Conservation (phyloP, 495 filamentous ascomycete species). For the Trichocladium uniseriatum region DNA sequence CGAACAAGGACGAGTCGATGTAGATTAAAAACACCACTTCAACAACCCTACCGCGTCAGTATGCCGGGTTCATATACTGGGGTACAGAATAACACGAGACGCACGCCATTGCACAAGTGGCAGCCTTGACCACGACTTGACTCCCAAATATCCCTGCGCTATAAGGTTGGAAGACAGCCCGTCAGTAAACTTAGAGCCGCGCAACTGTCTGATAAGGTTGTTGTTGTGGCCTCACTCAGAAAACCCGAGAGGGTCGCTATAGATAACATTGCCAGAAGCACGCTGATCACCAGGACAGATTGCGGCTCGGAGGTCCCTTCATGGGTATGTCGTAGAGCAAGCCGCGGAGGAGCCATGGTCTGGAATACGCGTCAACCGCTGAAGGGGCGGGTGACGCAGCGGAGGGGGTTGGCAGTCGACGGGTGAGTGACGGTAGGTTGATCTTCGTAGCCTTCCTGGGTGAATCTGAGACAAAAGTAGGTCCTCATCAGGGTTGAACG, state of each 20-base stretch:
- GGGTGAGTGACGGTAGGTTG: background rate
- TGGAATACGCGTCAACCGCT: background rate
- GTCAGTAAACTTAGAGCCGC: background rate
- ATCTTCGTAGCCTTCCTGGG: too few species aligned
- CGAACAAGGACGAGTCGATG: constrained; percentile 41
- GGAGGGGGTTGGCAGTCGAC: too few species aligned
- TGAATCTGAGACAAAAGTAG: too few species aligned
- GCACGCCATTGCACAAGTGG: constrained; percentile 40
- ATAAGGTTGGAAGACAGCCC: background rate
- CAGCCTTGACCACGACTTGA: constrained; percentile 36
- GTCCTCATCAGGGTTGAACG: too few species aligned
- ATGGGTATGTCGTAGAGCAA: background rate
- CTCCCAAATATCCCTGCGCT: constrained; percentile 31
- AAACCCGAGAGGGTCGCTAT: constrained; percentile 36
- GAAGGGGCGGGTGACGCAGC: background rate
- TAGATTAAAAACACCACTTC: constrained; percentile 45
- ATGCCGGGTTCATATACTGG: background rate
- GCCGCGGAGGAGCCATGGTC: constrained; percentile 9
- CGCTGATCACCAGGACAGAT: constrained; percentile 32
- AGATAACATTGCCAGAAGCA: constrained; percentile 35
- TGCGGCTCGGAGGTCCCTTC: constrained; percentile 19
- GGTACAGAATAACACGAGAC: constrained; percentile 10
- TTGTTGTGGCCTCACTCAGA: constrained; percentile 30
- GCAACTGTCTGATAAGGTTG: background rate
- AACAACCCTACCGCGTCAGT: background rate